Conservation (phyloP, 1,284 basidiomycete genomes). For the Mrakiaceae sp. region DNA sequence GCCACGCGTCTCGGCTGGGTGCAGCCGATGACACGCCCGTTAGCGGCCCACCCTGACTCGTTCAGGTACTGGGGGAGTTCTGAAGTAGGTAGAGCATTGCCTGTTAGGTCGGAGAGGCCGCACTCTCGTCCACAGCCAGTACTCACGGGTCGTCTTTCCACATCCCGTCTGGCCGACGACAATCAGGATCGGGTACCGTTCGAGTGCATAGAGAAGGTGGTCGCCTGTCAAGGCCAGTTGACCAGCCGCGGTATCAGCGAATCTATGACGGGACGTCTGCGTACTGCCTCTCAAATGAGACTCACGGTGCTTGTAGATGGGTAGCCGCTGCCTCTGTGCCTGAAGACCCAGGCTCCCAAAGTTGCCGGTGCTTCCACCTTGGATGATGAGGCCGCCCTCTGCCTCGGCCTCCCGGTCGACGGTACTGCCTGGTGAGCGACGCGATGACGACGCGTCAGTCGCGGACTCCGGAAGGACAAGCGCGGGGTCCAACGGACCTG, state of each 20-base stretch:
- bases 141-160: constrained; percentile 90
- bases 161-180: constrained; percentile 90
- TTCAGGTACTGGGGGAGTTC: constrained; percentile 90
- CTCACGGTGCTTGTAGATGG: constrained; percentile 77
- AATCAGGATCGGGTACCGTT: constrained; percentile 70
- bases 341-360: constrained; percentile 47
- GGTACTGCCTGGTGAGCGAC: constrained; percentile 43
- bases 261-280: background rate
- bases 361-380: constrained; percentile 29
- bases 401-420: constrained; percentile 70
- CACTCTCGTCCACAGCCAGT: too few relatives aligned
- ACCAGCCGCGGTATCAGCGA: background rate
- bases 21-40: constrained; percentile 69
- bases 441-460: too few relatives aligned
- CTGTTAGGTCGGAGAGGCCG: too few relatives aligned
- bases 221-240: constrained; percentile 42
- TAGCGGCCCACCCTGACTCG: constrained; percentile 76
- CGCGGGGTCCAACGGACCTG: constrained; percentile 42
- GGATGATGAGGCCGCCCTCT: constrained; percentile 53
- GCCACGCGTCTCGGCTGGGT: constrained; percentile 94
- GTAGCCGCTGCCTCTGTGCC: constrained; percentile 63
- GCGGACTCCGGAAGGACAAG: background rate
- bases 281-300: constrained; percentile 8
- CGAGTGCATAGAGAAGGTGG: constrained; percentile 69
- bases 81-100: constrained; percentile 28